Conservation (phyloP, 2,329 filamentous ascomycete genomes). For the Stagonosporopsis vannaccii region DNA sequence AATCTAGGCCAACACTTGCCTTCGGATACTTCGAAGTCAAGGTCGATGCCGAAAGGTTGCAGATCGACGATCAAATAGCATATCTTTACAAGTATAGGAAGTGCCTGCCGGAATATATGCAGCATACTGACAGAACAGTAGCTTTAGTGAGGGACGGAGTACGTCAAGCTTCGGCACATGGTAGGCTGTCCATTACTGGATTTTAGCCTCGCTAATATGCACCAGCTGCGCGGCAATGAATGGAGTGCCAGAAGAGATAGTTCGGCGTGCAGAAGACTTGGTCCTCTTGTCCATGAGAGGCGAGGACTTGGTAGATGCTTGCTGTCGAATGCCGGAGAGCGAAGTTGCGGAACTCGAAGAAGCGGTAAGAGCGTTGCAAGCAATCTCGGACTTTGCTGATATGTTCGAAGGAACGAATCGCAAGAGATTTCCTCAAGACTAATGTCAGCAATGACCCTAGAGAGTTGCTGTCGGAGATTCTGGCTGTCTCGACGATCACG, state of each 20-base stretch:
- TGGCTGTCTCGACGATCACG: constrained; percentile 29
- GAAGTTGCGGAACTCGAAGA: constrained; percentile 72
- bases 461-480: constrained; percentile 48
- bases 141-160: constrained; percentile 69
- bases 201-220: constrained; percentile 1
- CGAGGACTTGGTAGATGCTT: constrained; percentile 78
- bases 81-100: constrained; percentile 72
- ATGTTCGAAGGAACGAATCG: constrained; percentile 48
- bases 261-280: constrained; percentile 78
- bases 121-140: constrained; percentile 32
- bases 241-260: constrained; percentile 75
- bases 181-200: constrained; percentile 34
- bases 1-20: constrained; percentile 57
- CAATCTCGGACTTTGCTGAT: constrained; percentile 16
- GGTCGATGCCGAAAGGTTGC: constrained; percentile 61
- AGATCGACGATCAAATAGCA: constrained; percentile 68
- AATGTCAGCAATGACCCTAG: constrained; percentile 47
- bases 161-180: constrained; percentile 83
- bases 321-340: constrained; percentile 68
- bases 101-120: not conserved
- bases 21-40: constrained; percentile 78
- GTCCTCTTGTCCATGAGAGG: constrained; percentile 72
- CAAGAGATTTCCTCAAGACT: constrained; percentile 52
- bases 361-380: constrained; percentile 59
- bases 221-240: constrained; percentile 81